Evolutionary conservation across 192 early-diverging fungal genomes (phyloP), one percentile per base, ranked within the genome.

Genomic region (Jimgerdemannia lactiflua): DNA sequence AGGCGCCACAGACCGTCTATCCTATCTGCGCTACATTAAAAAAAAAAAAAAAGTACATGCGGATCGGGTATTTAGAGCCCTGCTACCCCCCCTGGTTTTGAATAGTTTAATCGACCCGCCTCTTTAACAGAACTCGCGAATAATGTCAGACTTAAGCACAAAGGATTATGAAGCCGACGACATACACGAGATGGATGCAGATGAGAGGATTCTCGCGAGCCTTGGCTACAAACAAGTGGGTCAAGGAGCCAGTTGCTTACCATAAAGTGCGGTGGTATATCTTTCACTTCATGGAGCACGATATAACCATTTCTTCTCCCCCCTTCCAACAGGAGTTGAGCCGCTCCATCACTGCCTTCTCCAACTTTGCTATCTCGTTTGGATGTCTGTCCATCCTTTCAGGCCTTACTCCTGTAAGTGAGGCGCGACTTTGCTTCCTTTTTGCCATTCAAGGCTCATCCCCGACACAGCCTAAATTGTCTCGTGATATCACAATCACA

Each of bases 331-430:
- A 88, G 87, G 82, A 87, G 71, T 69, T 89, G 65, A 85, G 73
- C 44, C 86, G 88, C 29, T 82, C 82, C 14, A 71, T 89, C 6
- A 81, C 83, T 17, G 79, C 71, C 39, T 87, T 89, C 63, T 77
- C 82, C 11, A 87, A 85, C 68, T 86, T 89, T 82, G 86, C 83
- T 43, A 84, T 87, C 71, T 83, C 88, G 42, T 89, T 86, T 49
- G 84, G 86, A 19, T 87, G 86, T 69, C 79, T 82, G 49, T 87
- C 84, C 20, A 78, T 89, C 44, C 83, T 87, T 4, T 77, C 87
- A 1, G 87, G 86, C 39, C 74, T 89, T 42, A 82, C 84, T 39
- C 87, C 87, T 19, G 83, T 80, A 77, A 76, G 69, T 67, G 39
- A 29, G 29, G 42, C 41, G 11, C 40, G 8, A n/a, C 49, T 59